Conservation (phyloP, 495 filamentous ascomycete genomes). For the Neurospora tetrasperma region DNA sequence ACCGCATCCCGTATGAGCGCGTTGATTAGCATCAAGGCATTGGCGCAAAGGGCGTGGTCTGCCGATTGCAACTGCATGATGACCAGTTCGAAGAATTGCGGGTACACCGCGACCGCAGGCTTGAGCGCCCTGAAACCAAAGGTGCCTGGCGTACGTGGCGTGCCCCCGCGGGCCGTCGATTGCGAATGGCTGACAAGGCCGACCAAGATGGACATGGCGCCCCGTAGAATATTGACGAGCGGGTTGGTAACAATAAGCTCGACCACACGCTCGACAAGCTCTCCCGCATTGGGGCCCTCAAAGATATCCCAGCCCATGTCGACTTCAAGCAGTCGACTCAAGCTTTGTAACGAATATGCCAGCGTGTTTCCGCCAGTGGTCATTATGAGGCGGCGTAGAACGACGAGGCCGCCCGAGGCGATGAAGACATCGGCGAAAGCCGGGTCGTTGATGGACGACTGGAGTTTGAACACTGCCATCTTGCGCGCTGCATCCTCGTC, state of each 20-base stretch:
- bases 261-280: slow-evolving; percentile 64
- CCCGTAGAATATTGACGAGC: slow-evolving; percentile 91
- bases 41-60: slow-evolving; percentile 93
- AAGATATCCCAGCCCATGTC: slow-evolving; percentile 94
- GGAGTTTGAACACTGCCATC: slow-evolving; percentile 98
- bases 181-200: slow-evolving; percentile 82
- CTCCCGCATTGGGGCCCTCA: slow-evolving; percentile 37
- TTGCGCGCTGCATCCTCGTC: slow-evolving; percentile 84
- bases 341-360: slow-evolving; percentile 84
- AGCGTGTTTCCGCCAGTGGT: slow-evolving; percentile 84
- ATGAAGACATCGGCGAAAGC: slow-evolving; percentile 97
- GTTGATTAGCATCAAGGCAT: slow-evolving; percentile 90
- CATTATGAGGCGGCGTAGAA: slow-evolving; percentile 72
- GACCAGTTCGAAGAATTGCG: slow-evolving; percentile 89
- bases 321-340: slow-evolving; percentile 78
- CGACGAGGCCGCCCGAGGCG: slow-evolving; percentile 68
- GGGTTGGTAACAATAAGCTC: slow-evolving; percentile 92
- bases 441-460: slow-evolving; percentile 86
- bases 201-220: slow-evolving; percentile 92
- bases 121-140: slow-evolving; percentile 87
- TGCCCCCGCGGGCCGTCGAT: slow-evolving; percentile 27
- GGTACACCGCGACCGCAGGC: slow-evolving; percentile 80
- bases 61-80: slow-evolving; percentile 81
- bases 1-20: slow-evolving; percentile 89
- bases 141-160: slow-evolving; percentile 35